A percentile compares a stretch with the other conserved stretches of the same genome.
These are phyloP conservation scores for Amylocarpus encephaloides DNA, from an alignment of 2,329 filamentous ascomycete species.

Conservation along the genomic window DNA sequence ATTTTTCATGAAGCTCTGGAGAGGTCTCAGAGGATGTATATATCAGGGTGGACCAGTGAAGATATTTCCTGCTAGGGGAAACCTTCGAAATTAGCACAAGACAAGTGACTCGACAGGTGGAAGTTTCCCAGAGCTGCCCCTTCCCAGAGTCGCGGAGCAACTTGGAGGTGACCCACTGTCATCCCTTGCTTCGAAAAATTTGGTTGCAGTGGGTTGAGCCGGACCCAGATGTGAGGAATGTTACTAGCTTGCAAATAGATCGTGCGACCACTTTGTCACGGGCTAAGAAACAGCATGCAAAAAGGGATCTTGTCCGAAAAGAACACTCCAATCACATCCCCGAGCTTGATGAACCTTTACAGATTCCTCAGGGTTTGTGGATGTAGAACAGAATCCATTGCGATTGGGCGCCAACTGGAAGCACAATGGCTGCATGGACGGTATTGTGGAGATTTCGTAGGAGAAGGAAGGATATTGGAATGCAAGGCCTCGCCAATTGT, in stretches of 20 bases:
- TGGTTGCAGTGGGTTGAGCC: constrained; percentile 12
- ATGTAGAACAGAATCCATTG: not conserved
- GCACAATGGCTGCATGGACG: not conserved
- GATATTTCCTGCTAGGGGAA: constrained; percentile 25
- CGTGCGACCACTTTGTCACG: not conserved
- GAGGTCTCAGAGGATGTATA: constrained; percentile 7
- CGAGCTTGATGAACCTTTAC: too few species aligned
- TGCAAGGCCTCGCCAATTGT: constrained; percentile 8
- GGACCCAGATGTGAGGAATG: constrained; percentile 18
- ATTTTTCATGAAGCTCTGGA: not conserved
- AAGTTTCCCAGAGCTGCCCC: constrained; percentile 16
- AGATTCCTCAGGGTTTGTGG: not conserved
- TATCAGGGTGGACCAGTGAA: constrained; percentile 3
- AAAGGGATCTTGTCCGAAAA: not conserved
- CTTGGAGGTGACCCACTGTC: constrained; percentile 4
- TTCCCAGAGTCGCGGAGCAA: constrained; percentile 24
- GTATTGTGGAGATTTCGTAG: constrained; percentile 1
- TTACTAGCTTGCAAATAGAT: not conserved
- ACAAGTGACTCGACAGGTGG: constrained; percentile 24
- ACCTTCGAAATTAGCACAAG: constrained; percentile 25
- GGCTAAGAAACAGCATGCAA: not conserved
- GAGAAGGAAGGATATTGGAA: constrained; percentile 15
- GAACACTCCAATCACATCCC: not conserved
- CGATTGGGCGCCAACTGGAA: not conserved
- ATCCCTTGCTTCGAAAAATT: constrained; percentile 19